These are phyloP conservation scores for Apophysomyces ossiformis DNA, from an alignment of 371 early-diverging fungal species.

Conservation along the genomic window DNA sequence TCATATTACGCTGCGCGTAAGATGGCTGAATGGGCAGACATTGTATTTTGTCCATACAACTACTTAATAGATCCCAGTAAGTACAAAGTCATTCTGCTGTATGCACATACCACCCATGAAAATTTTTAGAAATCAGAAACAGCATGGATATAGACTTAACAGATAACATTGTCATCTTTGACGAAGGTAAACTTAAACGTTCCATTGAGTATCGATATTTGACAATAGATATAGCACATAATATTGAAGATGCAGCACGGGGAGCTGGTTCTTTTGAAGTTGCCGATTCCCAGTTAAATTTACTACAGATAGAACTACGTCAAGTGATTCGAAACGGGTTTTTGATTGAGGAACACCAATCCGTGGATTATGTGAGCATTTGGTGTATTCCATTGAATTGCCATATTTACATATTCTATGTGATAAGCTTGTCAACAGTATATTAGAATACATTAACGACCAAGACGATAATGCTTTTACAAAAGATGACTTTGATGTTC, in stretches of 20 bases:
- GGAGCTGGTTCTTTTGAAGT: slow-evolving; percentile 58
- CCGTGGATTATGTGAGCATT: slow-evolving; percentile 39
- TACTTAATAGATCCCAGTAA: slow-evolving; percentile 83
- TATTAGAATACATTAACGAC: slow-evolving; percentile 29
- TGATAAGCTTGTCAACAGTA: slow-evolving; percentile 19
- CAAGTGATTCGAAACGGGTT: slow-evolving; percentile 27
- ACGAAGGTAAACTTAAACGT: slow-evolving; percentile 73
- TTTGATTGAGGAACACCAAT: slow-evolving; percentile 31
- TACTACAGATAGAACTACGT: slow-evolving; percentile 42
- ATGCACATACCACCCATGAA: not conserved
- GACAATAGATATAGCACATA: slow-evolving; percentile 37
- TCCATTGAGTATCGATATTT: not conserved
- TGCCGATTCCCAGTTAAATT: slow-evolving; percentile 41
- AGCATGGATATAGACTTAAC: slow-evolving; percentile 62
- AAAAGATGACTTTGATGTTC: slow-evolving; percentile 45
- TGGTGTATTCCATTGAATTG: not conserved
- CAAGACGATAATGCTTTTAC: slow-evolving; percentile 20
- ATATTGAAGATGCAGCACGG: slow-evolving; percentile 64
- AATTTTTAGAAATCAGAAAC: slow-evolving; percentile 54
- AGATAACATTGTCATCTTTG: slow-evolving; percentile 81
- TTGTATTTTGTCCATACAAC: slow-evolving; percentile 94
- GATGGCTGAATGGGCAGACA: slow-evolving; percentile 64
- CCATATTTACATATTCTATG: slow-evolving; percentile 15
- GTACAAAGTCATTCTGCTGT: not conserved
- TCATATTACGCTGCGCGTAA: slow-evolving; percentile 84